Percentiles rank a stretch among this genome's conserved stretches.
phyloP scores from a whole-genome alignment of 768 basidiomycete species.

The Amanita brunnescens region DNA sequence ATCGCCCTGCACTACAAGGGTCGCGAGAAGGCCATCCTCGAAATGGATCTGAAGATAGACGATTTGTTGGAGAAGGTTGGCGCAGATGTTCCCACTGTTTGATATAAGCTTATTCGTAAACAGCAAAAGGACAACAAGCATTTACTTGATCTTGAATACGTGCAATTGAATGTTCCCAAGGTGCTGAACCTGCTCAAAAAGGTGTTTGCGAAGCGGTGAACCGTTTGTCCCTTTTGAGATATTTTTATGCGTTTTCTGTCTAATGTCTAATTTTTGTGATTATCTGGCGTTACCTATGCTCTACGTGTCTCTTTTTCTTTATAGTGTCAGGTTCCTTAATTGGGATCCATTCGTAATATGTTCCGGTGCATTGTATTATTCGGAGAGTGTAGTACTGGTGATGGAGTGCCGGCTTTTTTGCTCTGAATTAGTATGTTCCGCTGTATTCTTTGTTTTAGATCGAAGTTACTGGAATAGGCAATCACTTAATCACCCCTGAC shows the following conservation, averaged over 20 bases:
- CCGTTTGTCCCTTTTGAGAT: conserved; percentile 10
- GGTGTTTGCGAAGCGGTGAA: conserved; percentile 83
- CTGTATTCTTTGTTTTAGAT: neutral
- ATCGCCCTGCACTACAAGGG: conserved; percentile 99
- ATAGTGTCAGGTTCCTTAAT: conserved; percentile 6
- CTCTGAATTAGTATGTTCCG: neutral
- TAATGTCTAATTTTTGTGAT: conserved; percentile 14
- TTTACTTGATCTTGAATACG: conserved; percentile 93
- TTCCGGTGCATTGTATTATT: conserved; percentile 8
- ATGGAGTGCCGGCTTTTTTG: neutral
- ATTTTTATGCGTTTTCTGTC: conserved; percentile 19
- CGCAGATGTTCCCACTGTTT: conserved; percentile 3
- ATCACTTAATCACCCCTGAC: too few species aligned
- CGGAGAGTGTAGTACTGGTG: conserved; percentile 1
- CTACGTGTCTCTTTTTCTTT: conserved; percentile 13
- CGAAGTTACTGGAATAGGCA: neutral
- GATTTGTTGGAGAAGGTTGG: conserved; percentile 93
- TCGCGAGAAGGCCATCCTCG: conserved; percentile 95
- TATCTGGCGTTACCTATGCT: conserved; percentile 6
- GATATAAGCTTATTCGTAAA: conserved; percentile 7
- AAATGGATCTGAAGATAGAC: conserved; percentile 99
- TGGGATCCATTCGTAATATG: neutral
- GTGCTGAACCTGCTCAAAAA: conserved; percentile 89
- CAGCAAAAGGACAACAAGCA: conserved; percentile 99
- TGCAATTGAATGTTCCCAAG: conserved; percentile 94